Conservation (phyloP, 805 yeast species). For the Candida ipomoeae region DNA sequence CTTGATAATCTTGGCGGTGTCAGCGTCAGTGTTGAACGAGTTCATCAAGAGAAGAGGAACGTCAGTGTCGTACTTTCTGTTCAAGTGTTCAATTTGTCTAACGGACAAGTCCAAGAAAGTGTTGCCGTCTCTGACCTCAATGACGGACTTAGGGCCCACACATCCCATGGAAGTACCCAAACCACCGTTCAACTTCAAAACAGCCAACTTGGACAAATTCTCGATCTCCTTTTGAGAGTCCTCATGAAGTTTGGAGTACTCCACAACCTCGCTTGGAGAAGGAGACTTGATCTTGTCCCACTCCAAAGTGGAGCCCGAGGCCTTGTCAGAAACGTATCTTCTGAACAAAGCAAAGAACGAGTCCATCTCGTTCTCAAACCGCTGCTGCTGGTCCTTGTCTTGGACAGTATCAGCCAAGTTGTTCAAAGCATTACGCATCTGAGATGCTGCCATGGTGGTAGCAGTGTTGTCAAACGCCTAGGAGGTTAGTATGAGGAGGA, state of each 20-base stretch:
- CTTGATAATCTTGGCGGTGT: constrained; percentile 91
- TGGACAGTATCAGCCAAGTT: constrained; percentile 78
- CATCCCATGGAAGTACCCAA: constrained; percentile 99
- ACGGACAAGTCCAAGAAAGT: constrained; percentile 93
- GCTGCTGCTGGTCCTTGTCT: constrained; percentile 44
- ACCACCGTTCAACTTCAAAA: constrained; percentile 95
- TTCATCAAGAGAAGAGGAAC: constrained; percentile 97
- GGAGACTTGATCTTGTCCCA: constrained; percentile 98
- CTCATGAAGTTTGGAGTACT: constrained; percentile 50
- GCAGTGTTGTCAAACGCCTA: constrained; percentile 92
- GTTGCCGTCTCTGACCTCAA: constrained; percentile 98
- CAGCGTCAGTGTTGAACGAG: constrained; percentile 95
- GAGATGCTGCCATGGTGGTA: constrained; percentile 92
- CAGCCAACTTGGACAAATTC: constrained; percentile 81
- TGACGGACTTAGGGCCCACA: constrained; percentile 97
- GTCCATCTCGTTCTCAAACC: constrained; percentile 90
- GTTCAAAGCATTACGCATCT: constrained; percentile 95
- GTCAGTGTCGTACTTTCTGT: constrained; percentile 83
- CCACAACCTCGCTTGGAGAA: constrained; percentile 80
- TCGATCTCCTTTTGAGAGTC: constrained; percentile 26
- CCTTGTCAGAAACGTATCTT: constrained; percentile 86
- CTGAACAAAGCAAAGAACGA: constrained; percentile 89
- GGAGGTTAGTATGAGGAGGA: constrained; percentile 6
- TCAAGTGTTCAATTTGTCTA: constrained; percentile 93
- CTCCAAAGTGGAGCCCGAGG: constrained; percentile 75